These are phyloP conservation scores for Conringia planisiliqua DNA, from an alignment of 345 rosid species.

Conservation along the genomic window DNA sequence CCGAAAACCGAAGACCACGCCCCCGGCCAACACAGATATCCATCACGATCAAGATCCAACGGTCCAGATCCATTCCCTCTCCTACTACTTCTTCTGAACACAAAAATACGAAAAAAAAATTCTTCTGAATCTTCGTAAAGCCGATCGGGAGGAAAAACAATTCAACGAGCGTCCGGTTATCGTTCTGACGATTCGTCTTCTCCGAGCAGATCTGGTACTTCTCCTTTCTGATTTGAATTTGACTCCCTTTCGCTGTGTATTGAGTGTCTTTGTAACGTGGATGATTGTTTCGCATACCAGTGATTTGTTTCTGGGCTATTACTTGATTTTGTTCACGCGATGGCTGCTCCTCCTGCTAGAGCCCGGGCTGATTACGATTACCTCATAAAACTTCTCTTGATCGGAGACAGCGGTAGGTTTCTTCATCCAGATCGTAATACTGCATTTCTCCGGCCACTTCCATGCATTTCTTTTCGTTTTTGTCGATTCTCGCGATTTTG, in stretches of 20 bases:
- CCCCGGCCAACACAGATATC: constrained; percentile 19
- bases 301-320: not conserved
- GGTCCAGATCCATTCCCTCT: constrained; percentile 34
- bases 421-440: not conserved
- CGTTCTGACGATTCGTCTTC: constrained; percentile 30
- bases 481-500: not conserved
- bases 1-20: constrained; percentile 29
- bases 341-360: constrained; percentile 80
- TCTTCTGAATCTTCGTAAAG: constrained; percentile 10
- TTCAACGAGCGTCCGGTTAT: constrained; percentile 50
- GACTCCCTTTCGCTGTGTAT: not conserved
- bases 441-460: not conserved
- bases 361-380: constrained; percentile 79
- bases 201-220: constrained; percentile 41
- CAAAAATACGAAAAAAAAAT: not conserved
- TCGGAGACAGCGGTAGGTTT: constrained; percentile 37
- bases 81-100: not conserved
- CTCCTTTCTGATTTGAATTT: not conserved
- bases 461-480: not conserved
- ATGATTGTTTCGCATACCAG: constrained; percentile 1
- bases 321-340: constrained; percentile 7
- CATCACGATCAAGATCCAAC: constrained; percentile 26
- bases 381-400: constrained; percentile 65
- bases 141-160: constrained; percentile 10
- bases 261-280: not conserved